These are phyloP conservation scores for Scedosporium dehoogii DNA, from an alignment of 2,329 filamentous ascomycete genomes.

Conservation along the genomic window DNA sequence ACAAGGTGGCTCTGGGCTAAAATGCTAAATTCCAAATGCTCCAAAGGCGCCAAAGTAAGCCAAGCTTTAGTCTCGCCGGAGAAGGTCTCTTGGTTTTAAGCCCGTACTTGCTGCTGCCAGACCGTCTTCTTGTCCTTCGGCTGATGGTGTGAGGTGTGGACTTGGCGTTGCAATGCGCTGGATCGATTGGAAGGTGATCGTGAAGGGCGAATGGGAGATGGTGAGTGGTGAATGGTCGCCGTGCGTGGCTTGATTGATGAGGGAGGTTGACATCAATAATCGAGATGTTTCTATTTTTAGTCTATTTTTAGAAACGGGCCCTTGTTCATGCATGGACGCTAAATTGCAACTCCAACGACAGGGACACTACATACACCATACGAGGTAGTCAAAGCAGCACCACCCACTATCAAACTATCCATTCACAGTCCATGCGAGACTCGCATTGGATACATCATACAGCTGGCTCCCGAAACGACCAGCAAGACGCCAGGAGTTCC, in stretches of 20 bases:
- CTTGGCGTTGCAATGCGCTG: not conserved
- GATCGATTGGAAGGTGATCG: not conserved
- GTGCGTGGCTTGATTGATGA: not conserved
- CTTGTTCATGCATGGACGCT: no score
- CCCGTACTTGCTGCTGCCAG: not conserved
- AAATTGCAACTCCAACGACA: no score
- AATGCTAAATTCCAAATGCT: not conserved
- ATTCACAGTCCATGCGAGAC: not conserved
- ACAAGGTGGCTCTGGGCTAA: not conserved
- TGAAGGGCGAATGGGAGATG: not conserved
- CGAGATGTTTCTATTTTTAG: conserved; percentile 6
- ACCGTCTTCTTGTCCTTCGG: not conserved
- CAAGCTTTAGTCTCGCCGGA: not conserved
- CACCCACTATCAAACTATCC: not conserved
- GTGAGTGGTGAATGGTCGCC: not conserved
- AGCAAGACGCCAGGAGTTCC: not conserved
- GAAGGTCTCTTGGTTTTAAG: not conserved
- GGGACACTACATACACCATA: no score
- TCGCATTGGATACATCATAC: no score
- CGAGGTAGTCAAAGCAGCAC: not conserved
- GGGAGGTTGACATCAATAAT: not conserved
- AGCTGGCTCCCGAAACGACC: not conserved
- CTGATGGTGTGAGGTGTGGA: not conserved
- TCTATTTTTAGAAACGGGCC: conserved; percentile 5
- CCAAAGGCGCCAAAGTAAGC: not conserved